Evolutionary conservation across 2,329 filamentous ascomycete species (phyloP).

Genomic region (Tolypocladium tundrense): DNA sequence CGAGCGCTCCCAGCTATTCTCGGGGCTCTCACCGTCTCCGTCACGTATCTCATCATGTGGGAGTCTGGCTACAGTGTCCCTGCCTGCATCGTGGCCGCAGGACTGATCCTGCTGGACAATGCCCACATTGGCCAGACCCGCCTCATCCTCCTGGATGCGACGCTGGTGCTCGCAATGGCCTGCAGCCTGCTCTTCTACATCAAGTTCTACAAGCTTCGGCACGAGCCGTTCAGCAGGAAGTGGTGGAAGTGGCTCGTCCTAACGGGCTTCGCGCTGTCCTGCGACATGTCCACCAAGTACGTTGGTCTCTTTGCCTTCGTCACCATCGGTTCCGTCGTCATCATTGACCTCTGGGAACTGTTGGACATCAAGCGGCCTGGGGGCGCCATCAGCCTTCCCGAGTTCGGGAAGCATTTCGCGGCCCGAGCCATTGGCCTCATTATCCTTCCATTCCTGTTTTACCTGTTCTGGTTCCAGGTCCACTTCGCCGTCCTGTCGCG

Average conservation of each 20-base stretch:
- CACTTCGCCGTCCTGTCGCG: conserved; percentile 84
- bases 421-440: conserved; percentile 82
- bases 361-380: conserved; percentile 78
- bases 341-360: conserved; percentile 91
- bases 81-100: conserved; percentile 76
- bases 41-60: conserved; percentile 98
- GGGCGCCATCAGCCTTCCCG: conserved; percentile 66
- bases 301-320: conserved; percentile 95
- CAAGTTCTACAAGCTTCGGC: conserved; percentile 93
- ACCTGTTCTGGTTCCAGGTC: conserved; percentile 99
- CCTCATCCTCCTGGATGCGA: conserved; percentile 88
- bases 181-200: conserved; percentile 90
- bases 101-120: conserved; percentile 88
- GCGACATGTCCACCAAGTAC: conserved; percentile 97
- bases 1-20: conserved; percentile 86
- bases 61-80: conserved; percentile 96
- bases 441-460: conserved; percentile 89
- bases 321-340: conserved; percentile 86
- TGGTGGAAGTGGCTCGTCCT: conserved; percentile 99
- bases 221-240: conserved; percentile 81
- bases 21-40: conserved; percentile 86
- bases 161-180: conserved; percentile 90
- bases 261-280: conserved; percentile 89
- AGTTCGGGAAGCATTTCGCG: conserved; percentile 82
- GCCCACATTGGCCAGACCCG: conserved; percentile 95